phyloP scores from a whole-genome alignment of 352 stramenopile genomes.

The Pythium vanterpoolii region DNA sequence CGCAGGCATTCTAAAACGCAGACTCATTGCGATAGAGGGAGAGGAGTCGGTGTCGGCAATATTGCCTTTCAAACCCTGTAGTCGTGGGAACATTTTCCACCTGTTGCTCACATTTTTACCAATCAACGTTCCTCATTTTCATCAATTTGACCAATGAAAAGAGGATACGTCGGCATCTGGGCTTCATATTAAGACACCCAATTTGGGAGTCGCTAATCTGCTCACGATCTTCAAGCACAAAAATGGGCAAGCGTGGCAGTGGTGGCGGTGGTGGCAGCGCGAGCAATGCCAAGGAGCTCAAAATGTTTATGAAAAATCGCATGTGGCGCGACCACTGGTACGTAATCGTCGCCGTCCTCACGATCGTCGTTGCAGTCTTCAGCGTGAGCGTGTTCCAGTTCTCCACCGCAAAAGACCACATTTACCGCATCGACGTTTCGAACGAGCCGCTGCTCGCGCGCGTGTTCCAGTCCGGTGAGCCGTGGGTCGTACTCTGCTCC shows the following conservation, averaged over 20 bases:
- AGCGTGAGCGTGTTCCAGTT: slow-evolving; percentile 62
- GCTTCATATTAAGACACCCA: background rate
- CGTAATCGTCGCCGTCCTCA: slow-evolving; percentile 38
- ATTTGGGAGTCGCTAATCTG: background rate
- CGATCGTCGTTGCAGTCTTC: slow-evolving; percentile 63
- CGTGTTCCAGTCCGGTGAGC: slow-evolving; percentile 78
- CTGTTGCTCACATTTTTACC: background rate
- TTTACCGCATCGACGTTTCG: slow-evolving; percentile 63
- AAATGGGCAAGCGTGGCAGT: slow-evolving; percentile 37
- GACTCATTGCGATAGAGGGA: background rate
- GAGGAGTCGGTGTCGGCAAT: background rate
- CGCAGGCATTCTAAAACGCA: background rate
- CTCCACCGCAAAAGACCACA: slow-evolving; percentile 49
- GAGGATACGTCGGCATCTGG: background rate
- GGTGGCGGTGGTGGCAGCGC: slow-evolving; percentile 25
- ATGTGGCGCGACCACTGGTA: slow-evolving; percentile 83
- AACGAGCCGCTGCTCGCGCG: slow-evolving; percentile 50
- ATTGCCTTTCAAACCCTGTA: background rate
- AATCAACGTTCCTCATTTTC: background rate
- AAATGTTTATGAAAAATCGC: slow-evolving; percentile 79
- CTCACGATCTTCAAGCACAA: background rate
- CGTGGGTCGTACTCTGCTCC: slow-evolving; percentile 77
- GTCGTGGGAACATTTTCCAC: background rate
- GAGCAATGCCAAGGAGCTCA: slow-evolving; percentile 70
- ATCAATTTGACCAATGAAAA: background rate